phyloP scores from a whole-genome alignment of 768 basidiomycete species.

The Kwoniella dendrophila region DNA sequence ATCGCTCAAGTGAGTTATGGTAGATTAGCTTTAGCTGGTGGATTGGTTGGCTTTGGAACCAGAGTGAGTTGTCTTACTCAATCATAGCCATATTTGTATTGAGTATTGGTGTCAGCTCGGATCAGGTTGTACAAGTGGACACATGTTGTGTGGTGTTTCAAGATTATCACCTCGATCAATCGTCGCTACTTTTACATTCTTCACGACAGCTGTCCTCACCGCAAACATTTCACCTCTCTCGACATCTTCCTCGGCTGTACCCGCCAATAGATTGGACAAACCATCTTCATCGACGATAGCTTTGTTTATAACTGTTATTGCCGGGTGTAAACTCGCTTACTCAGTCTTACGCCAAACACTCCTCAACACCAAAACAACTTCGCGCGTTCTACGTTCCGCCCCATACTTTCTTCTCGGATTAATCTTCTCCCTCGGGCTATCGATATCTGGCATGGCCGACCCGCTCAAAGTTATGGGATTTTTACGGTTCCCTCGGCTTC shows the following conservation, averaged over 20 bases:
- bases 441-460: slow-evolving; percentile 54
- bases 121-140: slow-evolving; percentile 56
- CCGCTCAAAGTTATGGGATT: slow-evolving; percentile 54
- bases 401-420: slow-evolving; percentile 44
- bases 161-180: slow-evolving; percentile 55
- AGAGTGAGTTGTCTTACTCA: slow-evolving; percentile 46
- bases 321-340: slow-evolving; percentile 6
- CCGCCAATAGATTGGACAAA: slow-evolving; percentile 2
- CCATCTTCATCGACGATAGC: not conserved
- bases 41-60: slow-evolving; percentile 54
- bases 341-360: slow-evolving; percentile 10
- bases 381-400: not conserved
- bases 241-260: not conserved
- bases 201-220: slow-evolving; percentile 48
- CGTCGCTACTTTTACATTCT: slow-evolving; percentile 51
- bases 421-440: slow-evolving; percentile 53
- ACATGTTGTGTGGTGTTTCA: slow-evolving; percentile 57
- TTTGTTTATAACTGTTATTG: slow-evolving; percentile 5
- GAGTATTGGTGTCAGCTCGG: slow-evolving; percentile 43
- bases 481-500: slow-evolving; percentile 42
- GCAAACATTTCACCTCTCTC: slow-evolving; percentile 31
- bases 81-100: not conserved
- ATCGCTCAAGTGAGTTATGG: slow-evolving; percentile 8
- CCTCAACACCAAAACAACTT: not conserved
- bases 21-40: slow-evolving; percentile 40